Conservation (phyloP, 139 green algal genomes). For the Volvox reticuliferus region DNA sequence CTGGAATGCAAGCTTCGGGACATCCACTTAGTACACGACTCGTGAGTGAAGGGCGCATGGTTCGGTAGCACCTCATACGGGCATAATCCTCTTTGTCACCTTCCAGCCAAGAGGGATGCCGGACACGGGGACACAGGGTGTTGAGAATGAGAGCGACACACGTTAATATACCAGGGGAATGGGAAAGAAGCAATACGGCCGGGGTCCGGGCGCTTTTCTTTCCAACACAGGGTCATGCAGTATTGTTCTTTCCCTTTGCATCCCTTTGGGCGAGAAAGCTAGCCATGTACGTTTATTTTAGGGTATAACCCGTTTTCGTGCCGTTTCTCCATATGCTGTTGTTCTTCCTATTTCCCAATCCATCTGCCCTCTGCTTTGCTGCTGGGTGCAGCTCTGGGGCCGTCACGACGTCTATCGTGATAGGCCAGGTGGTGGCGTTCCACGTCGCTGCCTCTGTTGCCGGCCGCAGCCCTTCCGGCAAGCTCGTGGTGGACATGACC, state of each 20-base stretch:
- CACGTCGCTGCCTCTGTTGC: constrained; percentile 84
- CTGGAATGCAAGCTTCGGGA: constrained; percentile 90
- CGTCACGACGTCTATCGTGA: constrained; percentile 72
- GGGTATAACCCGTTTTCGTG: not conserved
- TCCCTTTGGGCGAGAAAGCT: not conserved
- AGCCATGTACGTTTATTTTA: not conserved
- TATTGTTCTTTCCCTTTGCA: not conserved
- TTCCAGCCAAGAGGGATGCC: not conserved
- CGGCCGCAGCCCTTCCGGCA: constrained; percentile 63
- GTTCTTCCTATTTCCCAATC: not conserved
- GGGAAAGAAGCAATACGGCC: too few relatives aligned
- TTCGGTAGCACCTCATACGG: not conserved
- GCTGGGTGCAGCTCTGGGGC: not conserved
- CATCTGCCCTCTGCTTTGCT: not conserved
- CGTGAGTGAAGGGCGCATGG: constrained; percentile 50
- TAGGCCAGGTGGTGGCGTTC: constrained; percentile 89
- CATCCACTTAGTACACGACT: constrained; percentile 77
- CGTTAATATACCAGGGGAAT: too few relatives aligned
- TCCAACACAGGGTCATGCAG: not conserved
- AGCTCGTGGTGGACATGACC: constrained; percentile 79
- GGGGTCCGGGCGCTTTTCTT: too few relatives aligned
- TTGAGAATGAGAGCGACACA: too few relatives aligned
- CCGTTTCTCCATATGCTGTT: not conserved
- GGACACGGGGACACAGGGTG: not conserved
- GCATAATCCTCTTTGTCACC: not conserved